Percentiles rank a stretch among this genome's conserved stretches.
These are phyloP conservation scores for Brettanomyces anomalus DNA, from an alignment of 805 yeast genomes.

Conservation along the genomic window DNA sequence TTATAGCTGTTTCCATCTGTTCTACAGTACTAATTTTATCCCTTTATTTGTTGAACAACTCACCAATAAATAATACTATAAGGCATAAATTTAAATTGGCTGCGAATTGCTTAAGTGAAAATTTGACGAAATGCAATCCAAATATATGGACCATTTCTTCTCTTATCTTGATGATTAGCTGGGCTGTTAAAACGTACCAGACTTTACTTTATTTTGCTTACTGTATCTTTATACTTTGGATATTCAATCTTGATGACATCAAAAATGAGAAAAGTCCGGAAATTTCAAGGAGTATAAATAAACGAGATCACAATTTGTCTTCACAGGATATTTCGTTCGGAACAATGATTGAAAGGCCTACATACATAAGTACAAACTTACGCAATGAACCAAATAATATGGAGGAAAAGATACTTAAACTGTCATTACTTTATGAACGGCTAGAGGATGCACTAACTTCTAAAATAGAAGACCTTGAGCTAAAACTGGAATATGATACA, in stretches of 20 bases:
- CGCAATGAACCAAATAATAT: background rate
- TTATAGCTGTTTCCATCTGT: background rate
- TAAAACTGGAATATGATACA: no score
- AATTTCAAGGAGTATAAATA: background rate
- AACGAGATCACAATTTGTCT: background rate
- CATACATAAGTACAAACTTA: no score
- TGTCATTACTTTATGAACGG: background rate
- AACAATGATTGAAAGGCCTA: no score
- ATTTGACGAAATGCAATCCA: background rate
- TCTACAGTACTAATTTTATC: background rate
- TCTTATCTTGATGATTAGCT: constrained; percentile 2
- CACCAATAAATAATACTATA: background rate
- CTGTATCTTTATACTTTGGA: constrained; percentile 9
- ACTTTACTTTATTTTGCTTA: constrained; percentile 4
- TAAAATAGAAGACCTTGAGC: no score
- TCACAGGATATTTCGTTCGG: background rate
- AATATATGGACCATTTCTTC: constrained; percentile 8
- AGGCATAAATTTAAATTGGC: background rate
- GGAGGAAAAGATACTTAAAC: background rate
- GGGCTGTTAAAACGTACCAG: constrained; percentile 8
- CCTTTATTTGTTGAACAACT: background rate
- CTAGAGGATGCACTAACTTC: background rate
- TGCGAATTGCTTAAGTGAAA: background rate
- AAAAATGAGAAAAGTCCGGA: background rate
- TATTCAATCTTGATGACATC: constrained; percentile 7